Base-by-base conservation (phyloP, 179 eudicot species). In the Spinacia oleracea region DNA sequence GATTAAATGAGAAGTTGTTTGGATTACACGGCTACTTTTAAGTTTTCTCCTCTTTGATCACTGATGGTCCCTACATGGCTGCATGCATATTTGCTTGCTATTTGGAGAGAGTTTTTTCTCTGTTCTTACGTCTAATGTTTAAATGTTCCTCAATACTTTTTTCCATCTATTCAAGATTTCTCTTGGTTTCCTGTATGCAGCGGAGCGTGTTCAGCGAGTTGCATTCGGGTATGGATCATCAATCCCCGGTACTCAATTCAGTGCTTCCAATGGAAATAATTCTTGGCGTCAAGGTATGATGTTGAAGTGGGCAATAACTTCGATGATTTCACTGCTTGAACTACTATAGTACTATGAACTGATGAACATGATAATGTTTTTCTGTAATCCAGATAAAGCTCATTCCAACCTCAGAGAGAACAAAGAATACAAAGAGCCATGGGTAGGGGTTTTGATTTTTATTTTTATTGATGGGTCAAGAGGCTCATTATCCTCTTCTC, bases 361-460 rank as follows among this genome's bases (percentile, higher is more conserved):
- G n/a, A n/a, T 59, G 46, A 48, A 64, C 27, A 1, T 11, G 43
- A 81, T 60, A n/a, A 59, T n/a, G 63, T 65, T 67, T 2, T 45
- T 31, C 32, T 21, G 63, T 68, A 23, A 76, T 40, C 73, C 82
- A 72, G 85, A 65, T 77, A 80, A 78, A 79, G 82, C 78, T 45
- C 40, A n/a, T 70, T 70, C 82, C 70, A 78, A 78, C 25, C 53
- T 83, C 56, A 63, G 67, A 78, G 81, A 42, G 50, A 83, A 78
- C 75, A 82, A 90, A 65, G 97, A 92, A 67, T 92, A 88, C 81
- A 84, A 83, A 77, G 97, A 94, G 78, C 96, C 97, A 80, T 92
- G 98, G 98, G 98, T 94, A 82, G 72, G 88, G 72, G 88, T 85
- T 59, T 78, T 42, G 4, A 38, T 38, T 38, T 38, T 38, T 38